Evolutionary conservation across 768 basidiomycete genomes (phyloP).

Genomic region (Lactarius sp.): DNA sequence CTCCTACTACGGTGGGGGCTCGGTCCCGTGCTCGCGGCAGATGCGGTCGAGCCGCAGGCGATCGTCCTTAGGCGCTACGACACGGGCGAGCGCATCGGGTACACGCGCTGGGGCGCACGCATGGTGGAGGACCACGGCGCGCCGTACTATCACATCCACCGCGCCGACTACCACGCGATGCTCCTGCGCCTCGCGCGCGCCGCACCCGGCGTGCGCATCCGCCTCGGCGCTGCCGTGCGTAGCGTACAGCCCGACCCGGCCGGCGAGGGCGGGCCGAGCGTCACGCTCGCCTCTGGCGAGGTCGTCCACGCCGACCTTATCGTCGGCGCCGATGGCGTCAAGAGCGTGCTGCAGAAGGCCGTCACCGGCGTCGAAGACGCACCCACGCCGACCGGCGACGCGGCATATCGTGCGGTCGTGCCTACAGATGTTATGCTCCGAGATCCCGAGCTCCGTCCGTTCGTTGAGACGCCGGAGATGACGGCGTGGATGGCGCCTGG

Average conservation of each 20-base stretch:
- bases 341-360: conserved; percentile 46
- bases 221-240: conserved; percentile 35
- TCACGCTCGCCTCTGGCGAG: conserved; percentile 36
- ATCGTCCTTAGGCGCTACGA: conserved; percentile 38
- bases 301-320: conserved; percentile 37
- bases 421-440: conserved; percentile 40
- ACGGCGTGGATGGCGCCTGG: conserved; percentile 57
- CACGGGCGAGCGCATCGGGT: conserved; percentile 37
- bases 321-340: conserved; percentile 41
- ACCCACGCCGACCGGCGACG: conserved; percentile 52
- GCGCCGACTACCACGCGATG: conserved; percentile 41
- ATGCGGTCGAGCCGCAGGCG: conserved; percentile 36
- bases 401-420: conserved; percentile 55
- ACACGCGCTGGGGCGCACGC: conserved; percentile 34
- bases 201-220: conserved; percentile 31
- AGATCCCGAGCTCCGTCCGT: conserved; percentile 47
- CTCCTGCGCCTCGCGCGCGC: conserved; percentile 34
- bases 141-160: conserved; percentile 42
- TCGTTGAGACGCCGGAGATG: conserved; percentile 51
- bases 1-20: conserved; percentile 39
- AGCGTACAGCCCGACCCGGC: conserved; percentile 31
- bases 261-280: conserved; percentile 27
- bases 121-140: conserved; percentile 34
- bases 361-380: conserved; percentile 45
- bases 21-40: conserved; percentile 30